Base-by-base conservation (phyloP, 2,329 filamentous ascomycete genomes). In the Teratosphaeria zuluensis region DNA sequence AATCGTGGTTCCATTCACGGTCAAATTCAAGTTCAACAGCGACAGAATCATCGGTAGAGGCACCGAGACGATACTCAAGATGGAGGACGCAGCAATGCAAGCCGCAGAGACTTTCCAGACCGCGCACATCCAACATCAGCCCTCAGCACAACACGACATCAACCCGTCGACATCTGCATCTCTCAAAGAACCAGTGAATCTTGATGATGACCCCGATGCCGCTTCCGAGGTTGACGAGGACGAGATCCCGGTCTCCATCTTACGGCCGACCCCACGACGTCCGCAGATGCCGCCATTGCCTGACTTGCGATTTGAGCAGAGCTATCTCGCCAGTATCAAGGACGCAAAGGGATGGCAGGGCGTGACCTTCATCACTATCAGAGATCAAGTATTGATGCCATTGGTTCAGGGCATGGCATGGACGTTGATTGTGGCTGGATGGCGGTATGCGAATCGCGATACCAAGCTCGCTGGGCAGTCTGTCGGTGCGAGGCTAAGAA, bases 301-400 rank as follows among this genome's bases (percentile, higher is more conserved):
- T 3, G 94, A 99, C 76, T 78, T 99, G 65, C 84, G 94, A 51
- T 97, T 97, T 76, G 94, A 99, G 77, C 94, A 99, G 81, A 96
- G 92, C 80, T 99, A 99, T 74, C 82, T 99, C 58, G 87, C 89
- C 67, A 95, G 91, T 76, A 88, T 99, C 66, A 83, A 87, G 64
- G 80, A 84, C 58, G 90, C 91, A 38, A 84, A 94, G 64, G 85
- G 84, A 28, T 92, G 86, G 85, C 86, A 88, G 77, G 84, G 84
- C 72, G 83, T 99, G 33, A 81, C 83, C 7, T 88, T 87, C 77
- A 92, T 99, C 65, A 99, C 94, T 19, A 74, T 89, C 38, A 81
- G 90, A 69, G 94, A 99, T 74, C 94, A 96, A 83, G 88, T 96
- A 60, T 74, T 96, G 69, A 85, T 97, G 76, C 92, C 92, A 51